Conservation (phyloP, 2,329 filamentous ascomycete species). For the Acrodontium crateriforme region DNA sequence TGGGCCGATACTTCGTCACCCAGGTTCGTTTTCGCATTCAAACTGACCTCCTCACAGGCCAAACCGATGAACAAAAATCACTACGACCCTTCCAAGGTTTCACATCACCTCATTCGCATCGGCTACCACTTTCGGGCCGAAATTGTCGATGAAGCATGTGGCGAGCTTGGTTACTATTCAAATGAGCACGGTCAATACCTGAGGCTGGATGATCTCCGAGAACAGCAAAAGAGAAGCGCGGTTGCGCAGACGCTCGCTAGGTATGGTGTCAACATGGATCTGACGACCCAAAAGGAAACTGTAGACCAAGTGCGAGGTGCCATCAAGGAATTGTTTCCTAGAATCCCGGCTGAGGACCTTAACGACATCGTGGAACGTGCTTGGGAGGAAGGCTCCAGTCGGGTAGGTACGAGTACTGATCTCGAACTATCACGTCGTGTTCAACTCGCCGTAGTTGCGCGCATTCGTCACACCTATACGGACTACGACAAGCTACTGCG, state of each 20-base stretch:
- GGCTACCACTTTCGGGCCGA: conserved; percentile 49
- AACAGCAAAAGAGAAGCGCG: conserved; percentile 10
- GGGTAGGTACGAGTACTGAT: conserved; percentile 43
- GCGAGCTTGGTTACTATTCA: conserved; percentile 33
- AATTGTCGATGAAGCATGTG: conserved; percentile 44
- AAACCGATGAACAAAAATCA: conserved; percentile 11
- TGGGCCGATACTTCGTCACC: not conserved
- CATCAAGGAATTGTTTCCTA: conserved; percentile 49
- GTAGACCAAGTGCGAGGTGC: conserved; percentile 42
- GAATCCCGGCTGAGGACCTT: conserved; percentile 45
- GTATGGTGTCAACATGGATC: conserved; percentile 14
- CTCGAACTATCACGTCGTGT: conserved; percentile 43
- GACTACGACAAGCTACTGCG: conserved; percentile 47
- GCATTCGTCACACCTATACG: conserved; percentile 49
- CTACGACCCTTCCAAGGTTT: conserved; percentile 26
- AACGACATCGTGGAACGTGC: conserved; percentile 45
- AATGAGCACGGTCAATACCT: conserved; percentile 12
- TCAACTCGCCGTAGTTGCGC: conserved; percentile 47
- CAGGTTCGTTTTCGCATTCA: not conserved
- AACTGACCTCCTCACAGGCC: conserved; percentile 7
- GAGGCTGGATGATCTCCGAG: conserved; percentile 13
- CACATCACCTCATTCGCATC: conserved; percentile 46
- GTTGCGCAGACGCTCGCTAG: conserved; percentile 24
- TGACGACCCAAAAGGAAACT: conserved; percentile 19
- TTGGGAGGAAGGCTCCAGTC: conserved; percentile 44